phyloP scores from a whole-genome alignment of 2,329 filamentous ascomycete species.

The Colletotrichum theobromicola region DNA sequence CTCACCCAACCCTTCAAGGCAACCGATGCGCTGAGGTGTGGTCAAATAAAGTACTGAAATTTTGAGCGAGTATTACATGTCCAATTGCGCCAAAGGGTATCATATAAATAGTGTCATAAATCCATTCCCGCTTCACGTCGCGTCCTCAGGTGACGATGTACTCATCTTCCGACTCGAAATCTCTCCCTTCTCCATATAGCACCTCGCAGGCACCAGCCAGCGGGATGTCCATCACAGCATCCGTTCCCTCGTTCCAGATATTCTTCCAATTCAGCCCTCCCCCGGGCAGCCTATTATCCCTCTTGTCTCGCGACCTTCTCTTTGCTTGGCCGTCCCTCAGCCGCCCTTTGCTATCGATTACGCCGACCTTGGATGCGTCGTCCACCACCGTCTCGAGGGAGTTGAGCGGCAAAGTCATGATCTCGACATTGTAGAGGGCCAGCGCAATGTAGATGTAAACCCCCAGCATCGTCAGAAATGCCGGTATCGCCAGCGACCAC shows the following conservation, averaged over 20 bases:
- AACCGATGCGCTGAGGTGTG: not conserved
- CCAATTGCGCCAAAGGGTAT: not conserved
- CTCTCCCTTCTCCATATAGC: constrained; percentile 73
- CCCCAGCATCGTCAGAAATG: constrained; percentile 86
- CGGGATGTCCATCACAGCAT: constrained; percentile 97
- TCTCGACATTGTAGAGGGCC: constrained; percentile 87
- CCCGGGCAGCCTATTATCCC: constrained; percentile 41
- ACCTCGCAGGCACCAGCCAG: constrained; percentile 95
- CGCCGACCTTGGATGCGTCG: constrained; percentile 84
- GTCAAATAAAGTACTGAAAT: fast-evolving
- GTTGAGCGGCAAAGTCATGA: constrained; percentile 80
- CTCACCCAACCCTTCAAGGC: too few species aligned
- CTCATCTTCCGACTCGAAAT: constrained; percentile 26
- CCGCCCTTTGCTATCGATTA: constrained; percentile 74
- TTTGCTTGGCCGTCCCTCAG: constrained; percentile 39
- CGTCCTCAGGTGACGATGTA: constrained; percentile 10
- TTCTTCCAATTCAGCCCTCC: constrained; percentile 72
- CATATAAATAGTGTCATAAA: not conserved
- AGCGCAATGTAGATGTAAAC: constrained; percentile 95
- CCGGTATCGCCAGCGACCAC: constrained; percentile 94
- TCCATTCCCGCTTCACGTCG: too few species aligned
- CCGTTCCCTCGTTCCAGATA: constrained; percentile 91
- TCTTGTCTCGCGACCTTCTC: constrained; percentile 34
- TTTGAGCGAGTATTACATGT: not conserved
- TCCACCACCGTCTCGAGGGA: constrained; percentile 92